Conservation (phyloP, 805 yeast species). For the Nakazawaea peltata region DNA sequence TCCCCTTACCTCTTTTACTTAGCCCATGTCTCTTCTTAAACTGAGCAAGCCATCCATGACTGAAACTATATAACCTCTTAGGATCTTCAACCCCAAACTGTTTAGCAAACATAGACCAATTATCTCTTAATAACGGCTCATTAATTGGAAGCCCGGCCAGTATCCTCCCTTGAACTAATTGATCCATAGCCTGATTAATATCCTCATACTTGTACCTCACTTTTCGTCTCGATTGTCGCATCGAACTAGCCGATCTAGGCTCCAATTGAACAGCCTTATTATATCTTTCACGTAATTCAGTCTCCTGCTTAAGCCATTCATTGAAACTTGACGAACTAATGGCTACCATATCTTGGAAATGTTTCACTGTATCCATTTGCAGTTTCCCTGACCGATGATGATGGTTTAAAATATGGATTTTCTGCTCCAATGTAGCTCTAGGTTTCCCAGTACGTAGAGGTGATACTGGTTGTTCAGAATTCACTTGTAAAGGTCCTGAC, state of each 20-base stretch:
- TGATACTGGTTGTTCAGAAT: not conserved
- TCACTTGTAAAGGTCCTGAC: too few species aligned
- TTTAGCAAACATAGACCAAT: slow-evolving; percentile 49
- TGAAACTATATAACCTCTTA: slow-evolving; percentile 42
- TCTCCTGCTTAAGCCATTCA: slow-evolving; percentile 54
- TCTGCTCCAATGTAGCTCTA: slow-evolving; percentile 52
- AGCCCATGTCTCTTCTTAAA: slow-evolving; percentile 53
- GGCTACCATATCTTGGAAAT: slow-evolving; percentile 39
- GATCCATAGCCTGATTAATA: slow-evolving; percentile 53
- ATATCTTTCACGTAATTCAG: slow-evolving; percentile 37
- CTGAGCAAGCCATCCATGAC: slow-evolving; percentile 58
- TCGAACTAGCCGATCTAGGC: slow-evolving; percentile 14
- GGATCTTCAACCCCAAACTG: slow-evolving; percentile 54
- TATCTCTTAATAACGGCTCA: slow-evolving; percentile 47
- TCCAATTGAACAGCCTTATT: slow-evolving; percentile 22
- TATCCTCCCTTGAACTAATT: slow-evolving; percentile 36
- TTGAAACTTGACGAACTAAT: slow-evolving; percentile 54
- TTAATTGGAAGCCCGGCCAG: slow-evolving; percentile 38
- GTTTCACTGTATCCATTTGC: slow-evolving; percentile 50
- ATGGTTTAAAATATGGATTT: slow-evolving; percentile 45
- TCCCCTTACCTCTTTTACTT: slow-evolving; percentile 23
- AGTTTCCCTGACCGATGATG: slow-evolving; percentile 40
- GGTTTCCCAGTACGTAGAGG: too few species aligned
- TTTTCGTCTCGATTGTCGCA: slow-evolving; percentile 31
- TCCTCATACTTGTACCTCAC: slow-evolving; percentile 46